phyloP scores from a whole-genome alignment of 768 basidiomycete genomes.

The Rhodosporidiobolus odoratus region DNA sequence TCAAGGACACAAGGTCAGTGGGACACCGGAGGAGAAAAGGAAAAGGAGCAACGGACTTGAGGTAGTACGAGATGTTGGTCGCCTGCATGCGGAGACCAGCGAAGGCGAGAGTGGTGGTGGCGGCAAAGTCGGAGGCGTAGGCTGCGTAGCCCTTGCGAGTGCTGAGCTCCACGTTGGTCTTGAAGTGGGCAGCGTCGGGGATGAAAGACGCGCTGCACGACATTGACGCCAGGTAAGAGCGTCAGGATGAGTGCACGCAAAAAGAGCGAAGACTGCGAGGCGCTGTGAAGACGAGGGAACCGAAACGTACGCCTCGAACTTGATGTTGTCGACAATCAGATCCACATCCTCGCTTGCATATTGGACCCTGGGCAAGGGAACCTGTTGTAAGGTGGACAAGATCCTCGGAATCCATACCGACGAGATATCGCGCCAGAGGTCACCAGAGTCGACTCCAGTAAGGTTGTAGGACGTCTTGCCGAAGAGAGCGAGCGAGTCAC shows the following conservation, averaged over 20 bases:
- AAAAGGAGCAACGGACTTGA: conserved; percentile 23
- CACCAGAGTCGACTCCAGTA: conserved; percentile 44
- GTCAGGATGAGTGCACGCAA: neutral
- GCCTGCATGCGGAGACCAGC: conserved; percentile 48
- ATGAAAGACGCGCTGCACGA: conserved; percentile 46
- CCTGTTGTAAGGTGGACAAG: conserved; percentile 48
- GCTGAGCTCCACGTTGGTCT: conserved; percentile 48
- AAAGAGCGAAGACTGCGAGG: neutral
- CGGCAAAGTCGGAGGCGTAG: conserved; percentile 48
- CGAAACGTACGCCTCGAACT: conserved; percentile 44
- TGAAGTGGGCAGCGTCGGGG: conserved; percentile 48
- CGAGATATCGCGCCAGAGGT: conserved; percentile 47
- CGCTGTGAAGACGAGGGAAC: too few species aligned
- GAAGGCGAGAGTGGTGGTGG: conserved; percentile 46
- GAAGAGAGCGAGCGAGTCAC: conserved; percentile 44
- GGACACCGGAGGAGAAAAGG: too few species aligned
- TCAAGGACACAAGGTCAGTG: neutral
- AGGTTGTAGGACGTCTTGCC: conserved; percentile 46
- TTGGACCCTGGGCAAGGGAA: conserved; percentile 49
- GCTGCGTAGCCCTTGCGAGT: conserved; percentile 47
- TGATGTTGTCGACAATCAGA: conserved; percentile 48
- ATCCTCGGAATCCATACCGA: conserved; percentile 48
- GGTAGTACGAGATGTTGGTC: conserved; percentile 49
- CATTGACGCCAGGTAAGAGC: too few species aligned
- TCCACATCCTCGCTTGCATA: conserved; percentile 48